Evolutionary conservation across 2,329 filamentous ascomycete species (phyloP), one percentile per base, ranked within the genome.

Genomic region (Colletotrichum tamarilloi): DNA sequence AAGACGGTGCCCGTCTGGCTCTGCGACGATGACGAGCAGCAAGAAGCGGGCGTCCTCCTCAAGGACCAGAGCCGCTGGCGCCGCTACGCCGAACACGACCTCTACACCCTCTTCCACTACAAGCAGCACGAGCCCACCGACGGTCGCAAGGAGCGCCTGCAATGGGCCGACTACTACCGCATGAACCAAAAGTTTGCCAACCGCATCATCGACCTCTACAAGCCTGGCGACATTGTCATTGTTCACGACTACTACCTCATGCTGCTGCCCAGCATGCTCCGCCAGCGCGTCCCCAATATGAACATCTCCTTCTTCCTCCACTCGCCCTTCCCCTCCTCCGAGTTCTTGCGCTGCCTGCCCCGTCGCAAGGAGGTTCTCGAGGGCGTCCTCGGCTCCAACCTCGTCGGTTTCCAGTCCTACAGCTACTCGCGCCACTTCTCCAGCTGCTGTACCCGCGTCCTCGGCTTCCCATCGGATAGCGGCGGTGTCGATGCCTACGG

Each of bases 291-390:
- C 22, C 94, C 95, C 4, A 94, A 95, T 81, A 94, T 97, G 83
- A 97, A 97, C 85, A 95, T 98, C 80, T 93, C 95, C 67, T 98
- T 98, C 86, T 98, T 95, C 86, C 87, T 98, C 59, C 96, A 98
- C 83, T 93, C 95, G 58, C 96, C 96, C 0, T 98, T 98, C 83
- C 96, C 96, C 42, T 98, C 95, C 84, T 97, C 94, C 87, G 97
- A 98, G 83, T 98, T 97, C 80, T 91, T 98, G 81, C 91, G 95
- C 60, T 98, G 95, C 81, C 87, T 98, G 68, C 94, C 94, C 49
- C 91, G 94, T 76, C 91, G 96, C 77, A 98, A 97, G 83, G 95
- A 98, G 81, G 89, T 98, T 12, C 87, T 98, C 16, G 95, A 97
- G 77, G 97, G 97, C 62, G 92, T 98, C 59, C 87, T 98, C 55